Evolutionary conservation across 140 eudicot genomes (phyloP), one percentile per base, ranked within the genome.

Genomic region (Bidens hawaiensis): DNA sequence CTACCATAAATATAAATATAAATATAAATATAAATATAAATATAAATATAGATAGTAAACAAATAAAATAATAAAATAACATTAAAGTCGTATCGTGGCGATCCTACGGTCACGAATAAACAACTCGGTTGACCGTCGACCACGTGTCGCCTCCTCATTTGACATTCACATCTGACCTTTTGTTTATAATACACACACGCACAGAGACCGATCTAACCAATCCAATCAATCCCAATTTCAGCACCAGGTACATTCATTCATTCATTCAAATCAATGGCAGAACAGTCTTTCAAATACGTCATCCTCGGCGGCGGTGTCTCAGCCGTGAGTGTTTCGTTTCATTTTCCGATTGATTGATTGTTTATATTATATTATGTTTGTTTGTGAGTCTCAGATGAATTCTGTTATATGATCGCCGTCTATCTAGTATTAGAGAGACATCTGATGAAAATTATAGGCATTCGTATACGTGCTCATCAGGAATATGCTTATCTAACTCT

Each of bases 241-340:
- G 6, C 4, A 22, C 69, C 41, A 61, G 12, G 34, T 59, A 34
- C 75, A 74, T 30, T n/a, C n/a, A n/a, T n/a, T n/a, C n/a, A n/a
- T n/a, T n/a, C n/a, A n/a, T n/a, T 60, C 51, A 38, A 62, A n/a
- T 63, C 71, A 60, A 88, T 85, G 95, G 97, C 94, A 40, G 90
- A 83, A 58, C 78, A 85, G 69, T 77, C 83, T 17, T 89, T 85
- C 78, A 89, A 86, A 72, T 86, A 86, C 71, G 82, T 90, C 70
- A 86, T 90, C 81, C 24, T 90, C 68, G 97, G 97, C 61, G 97
- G 97, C 50, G 97, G 97, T 33, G 95, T 87, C 22, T 65, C 95
- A 4, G 91, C 88, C 42, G 95, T 86, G 67, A 75, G 95, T 54
- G 26, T 53, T 6, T 22, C 30, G 14, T 5, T 52, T 27, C 24